Conservation (phyloP, 1,139 yeast genomes). For the Debaryomycetaceae sp. region DNA sequence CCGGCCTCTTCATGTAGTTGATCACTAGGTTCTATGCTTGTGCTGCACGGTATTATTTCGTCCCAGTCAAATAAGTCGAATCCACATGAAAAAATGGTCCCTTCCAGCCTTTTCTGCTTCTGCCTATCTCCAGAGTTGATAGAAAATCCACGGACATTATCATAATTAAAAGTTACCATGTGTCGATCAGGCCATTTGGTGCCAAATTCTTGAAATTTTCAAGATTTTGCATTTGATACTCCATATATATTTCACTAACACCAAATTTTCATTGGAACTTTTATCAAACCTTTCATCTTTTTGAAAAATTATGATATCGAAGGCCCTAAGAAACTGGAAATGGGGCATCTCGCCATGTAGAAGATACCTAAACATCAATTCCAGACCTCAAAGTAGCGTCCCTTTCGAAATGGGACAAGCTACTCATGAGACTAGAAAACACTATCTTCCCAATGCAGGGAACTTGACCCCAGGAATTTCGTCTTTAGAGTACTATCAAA, state of each 20-base stretch:
- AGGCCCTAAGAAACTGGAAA: not conserved
- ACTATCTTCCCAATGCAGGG: constrained; percentile 64
- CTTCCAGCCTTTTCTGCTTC: not conserved
- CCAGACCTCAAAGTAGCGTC: constrained; percentile 16
- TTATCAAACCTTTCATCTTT: not conserved
- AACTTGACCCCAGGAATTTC: constrained; percentile 86
- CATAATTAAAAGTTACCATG: constrained; percentile 10
- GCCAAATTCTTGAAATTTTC: constrained; percentile 1
- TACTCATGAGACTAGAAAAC: constrained; percentile 78
- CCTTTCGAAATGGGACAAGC: constrained; percentile 74
- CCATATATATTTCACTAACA: too few relatives aligned
- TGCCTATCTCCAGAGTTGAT: constrained; percentile 7
- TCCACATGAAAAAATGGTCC: constrained; percentile 20
- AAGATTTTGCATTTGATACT: not conserved
- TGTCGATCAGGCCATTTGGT: not conserved
- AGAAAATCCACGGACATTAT: constrained; percentile 23
- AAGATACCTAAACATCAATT: constrained; percentile 5
- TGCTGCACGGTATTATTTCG: constrained; percentile 8
- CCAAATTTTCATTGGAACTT: not conserved
- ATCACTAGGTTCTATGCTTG: constrained; percentile 7
- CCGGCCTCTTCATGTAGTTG: constrained; percentile 7
- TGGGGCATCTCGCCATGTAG: not conserved
- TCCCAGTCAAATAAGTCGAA: constrained; percentile 31
- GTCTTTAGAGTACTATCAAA: constrained; percentile 73
- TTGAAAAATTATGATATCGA: not conserved